Evolutionary conservation across 345 rosid genomes (phyloP), one percentile per base, ranked within the genome.

Genomic region (Crucihimalaya himalaica): DNA sequence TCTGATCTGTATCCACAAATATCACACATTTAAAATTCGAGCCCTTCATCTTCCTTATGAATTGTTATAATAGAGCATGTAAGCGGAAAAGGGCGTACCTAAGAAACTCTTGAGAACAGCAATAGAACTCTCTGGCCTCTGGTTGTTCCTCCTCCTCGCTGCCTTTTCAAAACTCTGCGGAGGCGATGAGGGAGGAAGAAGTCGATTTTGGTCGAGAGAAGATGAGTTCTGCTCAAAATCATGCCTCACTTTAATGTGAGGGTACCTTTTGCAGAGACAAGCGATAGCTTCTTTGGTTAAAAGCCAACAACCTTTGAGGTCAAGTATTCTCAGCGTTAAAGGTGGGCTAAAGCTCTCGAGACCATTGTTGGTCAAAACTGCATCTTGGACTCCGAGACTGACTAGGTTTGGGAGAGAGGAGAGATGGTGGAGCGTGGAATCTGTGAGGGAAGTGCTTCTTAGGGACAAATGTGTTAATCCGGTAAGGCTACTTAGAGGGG

Each of bases 261-360:
- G 93, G 61, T 88, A 69, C 62, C 67, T 86, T 69, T 70, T 80
- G 69, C 80, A 72, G 79, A 95, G 85, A 15, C 73, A 34, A 28
- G 70, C 48, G 43, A 92, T 34, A 16, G 73, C 86, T 28, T 85
- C 88, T 79, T 81, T 66, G 0, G 86, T 84, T 72, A 94, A 78
- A 43, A 95, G 97, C 99, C 99, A 95, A 77, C 97, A 92, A 28
- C 96, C 98, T 74, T 79, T 86, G 68, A 94, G 83, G 79, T 94
- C 89, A 31, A 94, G 85, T 54, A 72, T 48, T 70, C 83, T 81
- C 14, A 94, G 81, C 50, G 79, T 54, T 39, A 74, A 25, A 0
- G 88, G 92, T 31, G 97, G 88, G 23, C 71, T 85, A 80, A 88
- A 91, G 14, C 80, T 78, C 13, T 74, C 84, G 34, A 95, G 85